Evolutionary conservation across 805 yeast genomes (phyloP), one percentile per base, ranked within the genome.

Genomic region (Grigorovia transvaalensis): DNA sequence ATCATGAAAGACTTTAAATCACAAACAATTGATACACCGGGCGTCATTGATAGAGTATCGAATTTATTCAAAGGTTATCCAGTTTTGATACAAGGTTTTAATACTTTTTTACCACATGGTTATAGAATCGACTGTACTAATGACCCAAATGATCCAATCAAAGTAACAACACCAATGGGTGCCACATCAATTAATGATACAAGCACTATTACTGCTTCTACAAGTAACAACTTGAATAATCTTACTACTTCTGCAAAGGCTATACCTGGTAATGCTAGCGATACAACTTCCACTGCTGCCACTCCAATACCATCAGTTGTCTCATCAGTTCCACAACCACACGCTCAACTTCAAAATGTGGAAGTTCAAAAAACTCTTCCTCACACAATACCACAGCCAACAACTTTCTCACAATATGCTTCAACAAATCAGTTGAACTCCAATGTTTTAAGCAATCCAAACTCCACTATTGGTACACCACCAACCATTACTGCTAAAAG

Each of bases 1-100:
- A 91, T 93, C 57, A 93, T 93, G 99, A 95, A 95, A 73, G 99
- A 95, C 66, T 95, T 93, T 74, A 95, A 95, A 73, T 84, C 95
- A 50, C 97, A 91, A 72, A 81, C 81, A 55, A 90, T 93, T 61
- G 98, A 93, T 67, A 93, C 99, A 0, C 99, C 98, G 0, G 99
- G 98, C 40, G 99, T 93, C 30, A 93, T 93, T 65, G 96, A 91
- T 67, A 76, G 99, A 53, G 99, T 93, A 1, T 88, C 96, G 0
- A 78, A 85, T 1, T 72, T 93, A 51, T 93, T 93, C 68, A 80
- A 90, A 56, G 98, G 97, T 13, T 96, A 89, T 68, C 96, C 96
- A 1, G 81, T 84, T 56, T 75, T 93, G 62, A 91, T 93, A 56
- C 98, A 93, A 70, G 99, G 99, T 0, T 95, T 93, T 71, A 93